Percentiles rank a stretch among this genome's conserved stretches.
Evolutionary conservation across 768 basidiomycete species (phyloP).

Genomic region (Lentinula aciculospora): DNA sequence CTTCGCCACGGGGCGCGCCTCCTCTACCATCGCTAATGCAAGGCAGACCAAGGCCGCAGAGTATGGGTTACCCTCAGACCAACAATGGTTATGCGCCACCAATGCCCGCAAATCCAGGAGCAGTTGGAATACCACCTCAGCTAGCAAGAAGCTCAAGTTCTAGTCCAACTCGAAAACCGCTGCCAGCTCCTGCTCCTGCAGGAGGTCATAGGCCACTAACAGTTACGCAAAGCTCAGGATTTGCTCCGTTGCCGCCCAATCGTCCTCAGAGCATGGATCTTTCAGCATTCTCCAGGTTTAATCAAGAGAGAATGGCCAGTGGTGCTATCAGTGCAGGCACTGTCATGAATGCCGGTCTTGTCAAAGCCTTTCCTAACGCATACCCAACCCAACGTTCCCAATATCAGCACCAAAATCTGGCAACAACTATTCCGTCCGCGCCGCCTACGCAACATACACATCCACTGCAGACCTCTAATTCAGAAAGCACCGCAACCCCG

Average conservation of each 20-base stretch:
- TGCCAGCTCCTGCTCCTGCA: neutral
- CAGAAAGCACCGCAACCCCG: neutral
- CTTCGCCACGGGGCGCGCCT: neutral
- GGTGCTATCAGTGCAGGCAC: neutral
- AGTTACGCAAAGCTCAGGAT: neutral
- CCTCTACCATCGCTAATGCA: neutral
- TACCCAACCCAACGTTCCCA: neutral
- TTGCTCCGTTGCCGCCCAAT: neutral
- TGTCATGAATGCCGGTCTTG: neutral
- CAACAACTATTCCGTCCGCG: neutral
- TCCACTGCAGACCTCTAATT: neutral
- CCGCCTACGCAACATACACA: neutral
- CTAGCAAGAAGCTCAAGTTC: neutral
- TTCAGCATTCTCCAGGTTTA: constrained; percentile 2
- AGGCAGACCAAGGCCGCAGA: neutral
- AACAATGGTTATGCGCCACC: neutral
- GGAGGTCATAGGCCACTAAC: neutral
- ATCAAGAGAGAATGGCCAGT: constrained; percentile 6
- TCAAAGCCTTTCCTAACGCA: neutral
- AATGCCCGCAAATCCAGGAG: neutral
- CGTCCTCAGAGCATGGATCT: neutral
- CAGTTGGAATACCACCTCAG: neutral
- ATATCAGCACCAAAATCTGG: neutral
- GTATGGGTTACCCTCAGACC: neutral
- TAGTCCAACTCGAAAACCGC: neutral